Conservation (phyloP, 78 protist genomes). For the Mantamonas sphyraenae region DNA sequence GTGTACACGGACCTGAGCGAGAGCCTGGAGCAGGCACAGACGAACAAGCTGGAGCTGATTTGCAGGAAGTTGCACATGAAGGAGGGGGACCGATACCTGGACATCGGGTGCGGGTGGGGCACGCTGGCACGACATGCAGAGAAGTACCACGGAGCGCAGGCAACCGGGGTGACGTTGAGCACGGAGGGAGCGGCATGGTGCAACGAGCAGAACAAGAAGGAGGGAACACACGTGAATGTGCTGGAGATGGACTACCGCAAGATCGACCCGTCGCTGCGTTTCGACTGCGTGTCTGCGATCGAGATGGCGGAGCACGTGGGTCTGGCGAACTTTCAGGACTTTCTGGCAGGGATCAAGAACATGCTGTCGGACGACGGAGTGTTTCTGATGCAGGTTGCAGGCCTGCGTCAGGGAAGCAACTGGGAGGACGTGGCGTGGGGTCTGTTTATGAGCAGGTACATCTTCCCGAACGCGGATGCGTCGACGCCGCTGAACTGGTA, state of each 20-base stretch:
- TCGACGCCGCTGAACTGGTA: constrained; percentile 36
- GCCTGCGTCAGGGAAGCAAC: constrained; percentile 31
- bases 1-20: neutral
- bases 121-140: constrained; percentile 44
- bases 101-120: constrained; percentile 62
- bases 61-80: constrained; percentile 37
- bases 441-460: constrained; percentile 40
- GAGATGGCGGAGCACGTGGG: constrained; percentile 59
- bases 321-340: constrained; percentile 23
- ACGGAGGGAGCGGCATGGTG: constrained; percentile 25
- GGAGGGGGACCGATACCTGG: constrained; percentile 25
- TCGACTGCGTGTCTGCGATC: constrained; percentile 22
- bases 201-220: constrained; percentile 11
- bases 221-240: constrained; percentile 9
- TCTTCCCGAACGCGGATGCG: constrained; percentile 53
- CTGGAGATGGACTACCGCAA: constrained; percentile 37
- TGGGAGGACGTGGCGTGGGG: constrained; percentile 45
- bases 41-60: constrained; percentile 23
- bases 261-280: constrained; percentile 2
- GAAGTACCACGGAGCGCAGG: constrained; percentile 9
- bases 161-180: constrained; percentile 31
- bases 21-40: constrained; percentile 43
- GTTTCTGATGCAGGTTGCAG: constrained; percentile 37
- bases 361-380: constrained; percentile 30
- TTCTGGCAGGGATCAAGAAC: neutral